Percentiles rank a stretch among this genome's conserved stretches.
Evolutionary conservation across 805 yeast genomes (phyloP).

Genomic region (Wickerhamiella alocasiicola): DNA sequence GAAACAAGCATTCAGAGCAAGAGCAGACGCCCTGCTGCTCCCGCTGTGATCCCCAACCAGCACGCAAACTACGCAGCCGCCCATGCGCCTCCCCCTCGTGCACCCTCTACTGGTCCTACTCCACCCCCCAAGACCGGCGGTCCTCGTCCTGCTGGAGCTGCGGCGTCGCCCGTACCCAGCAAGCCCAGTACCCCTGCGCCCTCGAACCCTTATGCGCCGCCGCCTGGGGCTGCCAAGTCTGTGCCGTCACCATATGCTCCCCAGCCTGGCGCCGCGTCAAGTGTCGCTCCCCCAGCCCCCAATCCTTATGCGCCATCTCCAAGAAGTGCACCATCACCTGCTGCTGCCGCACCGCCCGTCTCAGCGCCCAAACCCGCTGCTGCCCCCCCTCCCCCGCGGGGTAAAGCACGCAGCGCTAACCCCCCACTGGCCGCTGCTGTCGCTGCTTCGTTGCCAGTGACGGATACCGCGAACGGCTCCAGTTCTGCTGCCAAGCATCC

Average conservation of each 20-base stretch:
- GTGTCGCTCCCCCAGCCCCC: conserved; percentile 17
- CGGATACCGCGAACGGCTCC: conserved; percentile 18
- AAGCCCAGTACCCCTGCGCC: conserved; percentile 25
- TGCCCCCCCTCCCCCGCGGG: conserved; percentile 14
- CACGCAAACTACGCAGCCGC: conserved; percentile 9
- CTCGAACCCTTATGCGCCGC: conserved; percentile 21
- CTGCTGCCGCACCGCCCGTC: conserved; percentile 11
- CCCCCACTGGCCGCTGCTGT: conserved; percentile 14
- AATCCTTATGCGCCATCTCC: conserved; percentile 22
- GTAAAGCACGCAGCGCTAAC: conserved; percentile 9
- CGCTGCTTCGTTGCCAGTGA: conserved; percentile 16
- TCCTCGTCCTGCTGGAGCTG: conserved; percentile 2
- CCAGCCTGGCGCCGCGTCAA: conserved; percentile 16
- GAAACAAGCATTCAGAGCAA: conserved; percentile 13
- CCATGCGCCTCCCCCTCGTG: conserved; percentile 13
- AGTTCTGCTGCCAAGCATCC: conserved; percentile 30
- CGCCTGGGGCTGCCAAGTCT: conserved; percentile 23
- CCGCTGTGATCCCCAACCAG: conserved; percentile 11
- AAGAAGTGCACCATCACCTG: conserved; percentile 15
- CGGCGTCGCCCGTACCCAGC: conserved; percentile 14
- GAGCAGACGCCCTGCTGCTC: conserved; percentile 19
- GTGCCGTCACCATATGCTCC: conserved; percentile 34
- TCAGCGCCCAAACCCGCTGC: conserved; percentile 11
- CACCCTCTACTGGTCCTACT: conserved; percentile 6
- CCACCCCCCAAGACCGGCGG: conserved; percentile 11